Conservation (phyloP, 2,329 filamentous ascomycete species). For the Coleophoma cylindrospora region DNA sequence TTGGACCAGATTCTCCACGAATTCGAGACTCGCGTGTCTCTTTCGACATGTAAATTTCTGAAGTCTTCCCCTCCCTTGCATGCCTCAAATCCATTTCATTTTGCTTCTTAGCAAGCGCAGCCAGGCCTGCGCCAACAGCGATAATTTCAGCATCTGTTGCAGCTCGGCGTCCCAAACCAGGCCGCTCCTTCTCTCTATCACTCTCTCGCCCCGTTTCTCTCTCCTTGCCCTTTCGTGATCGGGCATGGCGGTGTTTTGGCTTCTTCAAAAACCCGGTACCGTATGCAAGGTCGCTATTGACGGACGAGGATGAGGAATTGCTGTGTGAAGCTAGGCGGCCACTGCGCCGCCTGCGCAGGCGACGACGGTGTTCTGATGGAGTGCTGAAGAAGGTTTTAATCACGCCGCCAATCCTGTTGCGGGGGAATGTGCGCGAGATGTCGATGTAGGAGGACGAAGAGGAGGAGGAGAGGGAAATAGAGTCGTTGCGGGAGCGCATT, state of each 20-base stretch:
- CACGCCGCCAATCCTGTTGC: constrained; percentile 35
- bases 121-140: constrained; percentile 40
- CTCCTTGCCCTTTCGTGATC: constrained; percentile 20
- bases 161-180: constrained; percentile 2
- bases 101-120: constrained; percentile 35
- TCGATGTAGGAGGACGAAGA: constrained; percentile 53
- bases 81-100: constrained; percentile 29
- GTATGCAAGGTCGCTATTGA: constrained; percentile 66
- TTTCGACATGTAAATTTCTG: constrained; percentile 6
- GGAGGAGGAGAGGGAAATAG: constrained; percentile 9
- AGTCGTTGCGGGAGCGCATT: constrained; percentile 10
- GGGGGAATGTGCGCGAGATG: constrained; percentile 52
- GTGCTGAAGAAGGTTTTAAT: constrained; percentile 60
- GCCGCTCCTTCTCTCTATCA: constrained; percentile 16
- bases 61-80: constrained; percentile 16
- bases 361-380: constrained; percentile 43
- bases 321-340: constrained; percentile 51
- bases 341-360: constrained; percentile 38
- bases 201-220: constrained; percentile 18
- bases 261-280: constrained; percentile 47
- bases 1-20: constrained; percentile 6
- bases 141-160: constrained; percentile 40
- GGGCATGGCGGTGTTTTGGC: constrained; percentile 18
- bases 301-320: constrained; percentile 62
- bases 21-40: constrained; percentile 5